Evolutionary conservation across 805 yeast species (phyloP).

Genomic region (Candida loeiensis): DNA sequence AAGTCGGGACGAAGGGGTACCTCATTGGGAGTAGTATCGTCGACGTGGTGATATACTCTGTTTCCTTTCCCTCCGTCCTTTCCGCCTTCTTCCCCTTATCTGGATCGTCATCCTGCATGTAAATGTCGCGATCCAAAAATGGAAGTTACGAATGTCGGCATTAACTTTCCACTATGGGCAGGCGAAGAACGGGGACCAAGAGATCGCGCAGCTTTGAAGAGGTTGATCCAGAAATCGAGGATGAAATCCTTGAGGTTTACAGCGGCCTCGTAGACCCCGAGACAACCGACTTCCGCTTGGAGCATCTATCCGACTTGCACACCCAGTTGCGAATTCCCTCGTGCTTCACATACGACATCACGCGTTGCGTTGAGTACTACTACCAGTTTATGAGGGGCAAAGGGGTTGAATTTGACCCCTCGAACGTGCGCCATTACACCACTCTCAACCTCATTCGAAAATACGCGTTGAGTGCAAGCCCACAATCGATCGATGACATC

Average conservation of each 20-base stretch:
- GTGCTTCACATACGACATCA: constrained; percentile 33
- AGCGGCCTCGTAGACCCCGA: constrained; percentile 19
- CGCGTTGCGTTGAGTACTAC: constrained; percentile 29
- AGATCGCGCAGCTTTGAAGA: constrained; percentile 13
- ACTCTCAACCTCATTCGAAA: constrained; percentile 25
- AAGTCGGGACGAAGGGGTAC: too few species aligned
- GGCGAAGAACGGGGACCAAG: constrained; percentile 1
- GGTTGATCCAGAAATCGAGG: constrained; percentile 24
- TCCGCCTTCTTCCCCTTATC: too few species aligned
- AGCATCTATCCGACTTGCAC: constrained; percentile 25
- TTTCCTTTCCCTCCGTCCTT: too few species aligned
- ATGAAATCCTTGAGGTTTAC: constrained; percentile 35
- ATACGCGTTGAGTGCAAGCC: constrained; percentile 25
- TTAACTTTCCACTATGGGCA: background rate
- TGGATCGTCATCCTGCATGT: too few species aligned
- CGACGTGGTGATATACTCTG: too few species aligned
- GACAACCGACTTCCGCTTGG: constrained; percentile 26
- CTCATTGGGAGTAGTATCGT: too few species aligned
- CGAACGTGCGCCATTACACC: constrained; percentile 21
- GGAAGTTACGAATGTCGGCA: background rate
- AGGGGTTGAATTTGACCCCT: constrained; percentile 11
- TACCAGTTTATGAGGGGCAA: constrained; percentile 20
- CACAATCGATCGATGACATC: constrained; percentile 17
- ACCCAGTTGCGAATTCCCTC: constrained; percentile 24
- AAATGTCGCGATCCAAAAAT: too few species aligned